Percentiles rank a stretch among this genome's conserved stretches.
These are phyloP conservation scores for Pseudocercospora musae DNA, from an alignment of 2,329 filamentous ascomycete genomes.

Conservation along the genomic window DNA sequence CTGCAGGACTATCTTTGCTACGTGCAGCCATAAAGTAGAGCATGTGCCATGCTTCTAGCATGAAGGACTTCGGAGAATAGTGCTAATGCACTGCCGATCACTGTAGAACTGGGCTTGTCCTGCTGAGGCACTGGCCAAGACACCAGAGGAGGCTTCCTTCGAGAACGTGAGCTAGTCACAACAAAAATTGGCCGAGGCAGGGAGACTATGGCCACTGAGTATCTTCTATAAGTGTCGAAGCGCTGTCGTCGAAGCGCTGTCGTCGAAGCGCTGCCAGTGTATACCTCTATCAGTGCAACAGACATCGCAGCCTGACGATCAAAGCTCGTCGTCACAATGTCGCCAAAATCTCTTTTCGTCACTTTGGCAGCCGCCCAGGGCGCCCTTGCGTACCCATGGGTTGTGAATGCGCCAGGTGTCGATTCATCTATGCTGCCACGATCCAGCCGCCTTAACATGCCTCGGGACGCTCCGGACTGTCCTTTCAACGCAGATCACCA, in stretches of 20 bases:
- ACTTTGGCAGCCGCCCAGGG: conserved; percentile 13
- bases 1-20: not conserved
- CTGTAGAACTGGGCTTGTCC: not conserved
- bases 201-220: not conserved
- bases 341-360: conserved; percentile 4
- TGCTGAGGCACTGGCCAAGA: conserved; percentile 1
- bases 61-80: not conserved
- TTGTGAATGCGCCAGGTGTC: conserved; percentile 36
- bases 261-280: not conserved
- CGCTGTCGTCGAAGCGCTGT: too few species aligned
- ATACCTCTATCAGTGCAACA: not conserved
- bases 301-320: not conserved
- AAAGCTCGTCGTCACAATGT: conserved; percentile 7
- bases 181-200: not conserved
- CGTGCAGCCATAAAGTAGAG: not conserved
- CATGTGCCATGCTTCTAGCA: not conserved
- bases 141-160: not conserved
- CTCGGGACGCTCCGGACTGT: conserved; percentile 27
- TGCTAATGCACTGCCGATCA: conserved; percentile 5
- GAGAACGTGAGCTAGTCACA: not conserved
- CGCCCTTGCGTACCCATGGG: conserved; percentile 38
- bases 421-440: conserved; percentile 33
- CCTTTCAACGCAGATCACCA: conserved; percentile 39
- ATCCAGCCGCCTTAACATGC: conserved; percentile 7
- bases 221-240: too few species aligned